Base-by-base conservation (phyloP, 192 early-diverging fungal genomes). In the Umbelopsis ramanniana region DNA sequence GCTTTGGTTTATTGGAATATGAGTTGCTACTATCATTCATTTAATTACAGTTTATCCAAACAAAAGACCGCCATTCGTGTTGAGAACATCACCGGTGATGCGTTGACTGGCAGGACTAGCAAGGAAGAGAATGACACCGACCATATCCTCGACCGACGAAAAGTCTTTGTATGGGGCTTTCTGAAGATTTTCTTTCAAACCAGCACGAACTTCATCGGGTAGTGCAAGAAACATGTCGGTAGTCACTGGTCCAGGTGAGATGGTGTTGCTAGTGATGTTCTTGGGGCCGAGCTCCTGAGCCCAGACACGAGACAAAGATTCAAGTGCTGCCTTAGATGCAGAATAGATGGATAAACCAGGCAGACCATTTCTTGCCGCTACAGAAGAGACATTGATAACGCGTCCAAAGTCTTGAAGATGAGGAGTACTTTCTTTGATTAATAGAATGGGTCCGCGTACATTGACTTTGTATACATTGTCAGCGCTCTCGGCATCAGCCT, bases 331-430 rank as follows among this genome's bases (percentile, higher is more conserved):
- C 23, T 54, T 54, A 1, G 53, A 24, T 54, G 53, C 53, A 24
- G 23, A 22, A 24, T 54, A 54, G 4, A 26, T 5, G 6, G n/a
- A 54, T 7, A 26, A 1, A 24, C 53, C 53, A 22, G 24, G 9
- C 1, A 54, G 0, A 22, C 22, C 22, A 22, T 11, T 9, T 54
- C 53, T 54, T 26, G 53, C 6, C 0, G 22, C 22, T 0, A 24
- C 6, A 24, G 82, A 75, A 14, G 69, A 76, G 38, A 83, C 68
- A 33, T 83, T 83, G 74, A 83, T 78, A 6, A 83, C 74, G 10
- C 82, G 76, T 0, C 82, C 79, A 57, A 71, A 48, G 21, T 78
- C 67, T 14, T 72, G 53, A 79, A 83, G 72, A 46, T 54, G 26
- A 68, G 70, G 76, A 21, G 67, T 47, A 45, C 75, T 75, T 53